These are phyloP conservation scores for Xerocomus nothofagi DNA, from an alignment of 1,284 basidiomycete genomes.

Conservation along the genomic window DNA sequence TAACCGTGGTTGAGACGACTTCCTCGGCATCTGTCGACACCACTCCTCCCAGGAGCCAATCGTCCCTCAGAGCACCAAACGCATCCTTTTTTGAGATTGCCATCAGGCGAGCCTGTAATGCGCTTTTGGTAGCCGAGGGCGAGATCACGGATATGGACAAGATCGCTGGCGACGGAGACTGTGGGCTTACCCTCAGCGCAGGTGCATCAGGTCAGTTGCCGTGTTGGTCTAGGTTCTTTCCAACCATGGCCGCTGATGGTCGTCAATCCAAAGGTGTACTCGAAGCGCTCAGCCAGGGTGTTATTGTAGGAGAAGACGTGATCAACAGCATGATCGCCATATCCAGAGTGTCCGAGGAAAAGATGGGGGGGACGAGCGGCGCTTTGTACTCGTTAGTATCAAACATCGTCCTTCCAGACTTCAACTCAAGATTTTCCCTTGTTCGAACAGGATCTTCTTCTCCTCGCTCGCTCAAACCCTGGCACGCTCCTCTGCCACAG, in stretches of 20 bases:
- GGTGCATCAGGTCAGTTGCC: constrained; percentile 49
- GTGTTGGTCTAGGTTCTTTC: constrained; percentile 33
- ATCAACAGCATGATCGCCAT: constrained; percentile 65
- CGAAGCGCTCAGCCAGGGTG: constrained; percentile 27
- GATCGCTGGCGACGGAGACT: constrained; percentile 75
- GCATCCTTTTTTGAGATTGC: constrained; percentile 52
- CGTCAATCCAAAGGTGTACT: constrained; percentile 44
- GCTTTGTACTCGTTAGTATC: constrained; percentile 81
- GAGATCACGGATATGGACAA: constrained; percentile 90
- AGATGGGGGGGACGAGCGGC: constrained; percentile 92
- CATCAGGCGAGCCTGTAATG: constrained; percentile 66
- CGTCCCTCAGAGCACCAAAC: constrained; percentile 43
- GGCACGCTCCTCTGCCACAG: constrained; percentile 40
- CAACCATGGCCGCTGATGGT: not conserved
- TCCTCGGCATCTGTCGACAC: constrained; percentile 18
- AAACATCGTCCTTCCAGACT: not conserved
- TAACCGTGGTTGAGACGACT: constrained; percentile 22
- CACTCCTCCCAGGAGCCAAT: constrained; percentile 15
- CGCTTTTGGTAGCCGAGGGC: constrained; percentile 76
- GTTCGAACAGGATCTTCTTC: constrained; percentile 75
- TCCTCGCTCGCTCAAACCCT: constrained; percentile 82
- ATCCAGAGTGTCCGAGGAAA: constrained; percentile 75
- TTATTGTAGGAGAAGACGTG: constrained; percentile 52
- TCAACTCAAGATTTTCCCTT: constrained; percentile 1
- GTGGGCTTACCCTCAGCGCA: constrained; percentile 83